Evolutionary conservation across 495 filamentous ascomycete species (phyloP).

Genomic region (Hyaloscypha variabilis): DNA sequence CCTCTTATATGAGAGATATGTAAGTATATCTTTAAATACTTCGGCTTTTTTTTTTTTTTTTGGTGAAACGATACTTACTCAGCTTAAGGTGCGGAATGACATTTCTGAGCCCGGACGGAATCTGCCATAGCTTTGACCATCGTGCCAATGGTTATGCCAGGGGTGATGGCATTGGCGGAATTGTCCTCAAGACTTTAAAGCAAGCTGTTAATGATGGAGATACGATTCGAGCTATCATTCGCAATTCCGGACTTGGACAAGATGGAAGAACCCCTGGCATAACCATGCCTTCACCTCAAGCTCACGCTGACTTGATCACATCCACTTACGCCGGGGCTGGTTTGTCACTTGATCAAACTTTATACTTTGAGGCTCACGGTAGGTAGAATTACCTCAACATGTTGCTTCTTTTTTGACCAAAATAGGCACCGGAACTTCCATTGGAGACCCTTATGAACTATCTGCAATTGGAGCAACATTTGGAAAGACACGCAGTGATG

Average conservation of each 20-base stretch:
- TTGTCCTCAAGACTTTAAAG: slow-evolving; percentile 63
- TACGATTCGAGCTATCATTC: slow-evolving; percentile 64
- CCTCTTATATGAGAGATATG: slow-evolving; percentile 26
- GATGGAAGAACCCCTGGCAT: slow-evolving; percentile 61
- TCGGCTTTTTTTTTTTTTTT: neutral
- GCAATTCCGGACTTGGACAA: slow-evolving; percentile 58
- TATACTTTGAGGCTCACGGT: slow-evolving; percentile 43
- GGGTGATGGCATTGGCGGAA: slow-evolving; percentile 61
- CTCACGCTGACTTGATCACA: slow-evolving; percentile 58
- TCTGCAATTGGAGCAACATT: slow-evolving; percentile 12
- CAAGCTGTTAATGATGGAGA: slow-evolving; percentile 59
- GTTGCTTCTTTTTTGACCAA: neutral
- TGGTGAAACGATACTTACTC: slow-evolving; percentile 6
- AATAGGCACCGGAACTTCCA: slow-evolving; percentile 44
- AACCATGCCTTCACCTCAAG: slow-evolving; percentile 54
- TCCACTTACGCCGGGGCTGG: slow-evolving; percentile 50
- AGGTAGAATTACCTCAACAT: slow-evolving; percentile 24
- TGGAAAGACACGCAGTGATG: neutral
- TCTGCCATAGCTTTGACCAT: slow-evolving; percentile 63
- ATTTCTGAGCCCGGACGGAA: slow-evolving; percentile 44
- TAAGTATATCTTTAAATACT: slow-evolving; percentile 23
- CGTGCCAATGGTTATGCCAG: slow-evolving; percentile 66
- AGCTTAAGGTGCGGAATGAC: neutral
- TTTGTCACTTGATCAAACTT: slow-evolving; percentile 38
- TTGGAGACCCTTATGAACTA: slow-evolving; percentile 49